phyloP scores from a whole-genome alignment of 2,329 filamentous ascomycete genomes.

The Cytospora schulzeri region DNA sequence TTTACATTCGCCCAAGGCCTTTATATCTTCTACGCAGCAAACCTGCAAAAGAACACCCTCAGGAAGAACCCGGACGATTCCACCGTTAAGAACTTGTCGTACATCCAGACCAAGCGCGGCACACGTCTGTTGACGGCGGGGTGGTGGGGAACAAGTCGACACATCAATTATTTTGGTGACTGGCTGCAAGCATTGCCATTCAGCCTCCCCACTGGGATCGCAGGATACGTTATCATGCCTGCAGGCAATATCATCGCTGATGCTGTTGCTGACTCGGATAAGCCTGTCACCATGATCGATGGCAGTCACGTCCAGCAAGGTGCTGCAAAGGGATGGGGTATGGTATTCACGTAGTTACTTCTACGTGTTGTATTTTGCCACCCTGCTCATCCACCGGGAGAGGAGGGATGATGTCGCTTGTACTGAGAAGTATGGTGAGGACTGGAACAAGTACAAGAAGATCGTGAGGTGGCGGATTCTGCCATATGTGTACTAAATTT shows the following conservation, averaged over 20 bases:
- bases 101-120: conserved; percentile 77
- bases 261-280: conserved; percentile 42
- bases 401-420: conserved; percentile 85
- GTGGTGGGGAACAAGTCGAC: conserved; percentile 87
- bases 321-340: conserved; percentile 74
- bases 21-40: conserved; percentile 82
- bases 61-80: conserved; percentile 81
- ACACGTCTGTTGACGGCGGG: conserved; percentile 78
- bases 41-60: conserved; percentile 91
- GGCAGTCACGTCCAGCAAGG: conserved; percentile 67
- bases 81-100: conserved; percentile 72
- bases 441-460: conserved; percentile 82
- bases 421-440: conserved; percentile 78
- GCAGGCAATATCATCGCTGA: conserved; percentile 50
- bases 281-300: conserved; percentile 51
- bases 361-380: conserved; percentile 83
- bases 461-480: conserved; percentile 77
- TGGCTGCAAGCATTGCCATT: conserved; percentile 90
- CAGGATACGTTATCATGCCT: conserved; percentile 72
- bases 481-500: conserved; percentile 71
- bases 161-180: conserved; percentile 92
- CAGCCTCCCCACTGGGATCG: conserved; percentile 77
- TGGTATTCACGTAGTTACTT: conserved; percentile 91
- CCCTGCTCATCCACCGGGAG: conserved; percentile 80
- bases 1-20: conserved; percentile 71